phyloP scores from a whole-genome alignment of 768 basidiomycete species.

The Boletus patriciae region DNA sequence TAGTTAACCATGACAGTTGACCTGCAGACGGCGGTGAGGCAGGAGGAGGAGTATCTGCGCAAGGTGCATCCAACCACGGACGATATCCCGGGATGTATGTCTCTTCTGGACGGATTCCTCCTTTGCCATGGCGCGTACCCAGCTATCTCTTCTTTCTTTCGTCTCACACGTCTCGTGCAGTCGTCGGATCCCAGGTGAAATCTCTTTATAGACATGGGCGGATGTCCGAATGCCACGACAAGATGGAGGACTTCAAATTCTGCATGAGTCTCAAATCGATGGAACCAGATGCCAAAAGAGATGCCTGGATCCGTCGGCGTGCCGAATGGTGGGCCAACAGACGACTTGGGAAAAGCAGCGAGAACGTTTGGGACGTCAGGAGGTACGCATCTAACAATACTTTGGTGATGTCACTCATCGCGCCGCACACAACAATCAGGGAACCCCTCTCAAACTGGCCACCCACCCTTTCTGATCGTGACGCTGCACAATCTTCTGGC shows the following conservation, averaged over 20 bases:
- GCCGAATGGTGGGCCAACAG: constrained; percentile 95
- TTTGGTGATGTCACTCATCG: constrained; percentile 1
- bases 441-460: constrained; percentile 31
- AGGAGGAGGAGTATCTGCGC: constrained; percentile 68
- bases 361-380: constrained; percentile 92
- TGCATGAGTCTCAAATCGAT: constrained; percentile 83
- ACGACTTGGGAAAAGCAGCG: constrained; percentile 77
- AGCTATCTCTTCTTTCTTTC: constrained; percentile 1
- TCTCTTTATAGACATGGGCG: constrained; percentile 87
- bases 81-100: constrained; percentile 82
- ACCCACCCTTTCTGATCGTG: constrained; percentile 20
- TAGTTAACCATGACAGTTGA: constrained; percentile 36
- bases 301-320: constrained; percentile 80
- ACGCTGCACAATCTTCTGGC: constrained; percentile 18
- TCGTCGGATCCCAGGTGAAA: constrained; percentile 75
- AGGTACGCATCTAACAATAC: constrained; percentile 52
- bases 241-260: constrained; percentile 93
- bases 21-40: constrained; percentile 55
- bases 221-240: constrained; percentile 65
- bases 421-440: constrained; percentile 8
- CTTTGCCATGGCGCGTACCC: constrained; percentile 59
- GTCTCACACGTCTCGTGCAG: constrained; percentile 40
- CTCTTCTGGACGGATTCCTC: constrained; percentile 69
- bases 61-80: constrained; percentile 69
- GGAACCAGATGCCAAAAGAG: constrained; percentile 72